A percentile compares a stretch with the other conserved stretches of the same genome.
These are phyloP conservation scores for Pichia heedii DNA, from an alignment of 805 yeast species.

Conservation along the genomic window DNA sequence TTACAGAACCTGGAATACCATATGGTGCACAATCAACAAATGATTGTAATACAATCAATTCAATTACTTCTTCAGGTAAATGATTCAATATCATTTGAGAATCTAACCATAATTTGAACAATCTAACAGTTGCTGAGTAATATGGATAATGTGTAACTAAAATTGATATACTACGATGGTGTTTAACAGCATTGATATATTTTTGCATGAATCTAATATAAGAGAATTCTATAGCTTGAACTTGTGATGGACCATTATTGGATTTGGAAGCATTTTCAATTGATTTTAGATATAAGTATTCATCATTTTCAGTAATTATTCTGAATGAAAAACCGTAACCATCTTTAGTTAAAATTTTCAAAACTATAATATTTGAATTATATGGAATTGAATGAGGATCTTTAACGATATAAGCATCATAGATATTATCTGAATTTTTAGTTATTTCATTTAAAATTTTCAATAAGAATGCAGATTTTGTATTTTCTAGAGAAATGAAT, in stretches of 20 bases:
- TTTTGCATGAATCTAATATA: slow-evolving; percentile 57
- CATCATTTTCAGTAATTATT: slow-evolving; percentile 79
- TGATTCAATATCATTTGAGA: slow-evolving; percentile 67
- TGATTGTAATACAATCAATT: slow-evolving; percentile 71
- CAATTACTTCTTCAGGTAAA: slow-evolving; percentile 70
- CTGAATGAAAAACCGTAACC: slow-evolving; percentile 82
- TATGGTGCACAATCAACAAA: slow-evolving; percentile 88
- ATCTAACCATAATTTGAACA: slow-evolving; percentile 86
- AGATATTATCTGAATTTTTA: slow-evolving; percentile 33
- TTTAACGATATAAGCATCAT: slow-evolving; percentile 50
- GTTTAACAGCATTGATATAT: slow-evolving; percentile 63
- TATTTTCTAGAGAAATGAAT: slow-evolving; percentile 69
- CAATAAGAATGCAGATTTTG: slow-evolving; percentile 82
- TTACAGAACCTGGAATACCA: slow-evolving; percentile 67
- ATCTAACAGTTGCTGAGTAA: slow-evolving; percentile 71
- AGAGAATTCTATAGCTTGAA: slow-evolving; percentile 48
- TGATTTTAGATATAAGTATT: slow-evolving; percentile 60
- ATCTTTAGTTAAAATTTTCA: slow-evolving; percentile 72
- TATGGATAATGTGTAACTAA: slow-evolving; percentile 63
- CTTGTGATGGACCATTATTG: slow-evolving; percentile 40
- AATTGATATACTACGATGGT: slow-evolving; percentile 68
- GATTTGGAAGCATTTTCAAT: slow-evolving; percentile 42
- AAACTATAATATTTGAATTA: slow-evolving; percentile 45
- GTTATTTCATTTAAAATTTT: slow-evolving; percentile 42
- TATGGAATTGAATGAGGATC: slow-evolving; percentile 60